Percentiles rank a stretch among this genome's conserved stretches.
These are phyloP conservation scores for Alternaria hordeiaustralica DNA, from an alignment of 2,329 filamentous ascomycete genomes.

Conservation along the genomic window DNA sequence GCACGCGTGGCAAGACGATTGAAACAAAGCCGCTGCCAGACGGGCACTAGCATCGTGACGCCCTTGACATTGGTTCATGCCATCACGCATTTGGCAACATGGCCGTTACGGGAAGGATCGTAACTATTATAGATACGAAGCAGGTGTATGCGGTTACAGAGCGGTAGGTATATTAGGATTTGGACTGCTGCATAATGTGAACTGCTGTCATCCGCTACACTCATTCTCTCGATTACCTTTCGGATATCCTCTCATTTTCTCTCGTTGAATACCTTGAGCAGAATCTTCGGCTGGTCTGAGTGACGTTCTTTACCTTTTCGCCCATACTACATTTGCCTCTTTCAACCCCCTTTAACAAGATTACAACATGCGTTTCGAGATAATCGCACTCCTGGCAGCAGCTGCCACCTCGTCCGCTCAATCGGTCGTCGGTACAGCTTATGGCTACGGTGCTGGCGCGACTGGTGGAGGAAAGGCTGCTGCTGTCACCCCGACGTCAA, in stretches of 20 bases:
- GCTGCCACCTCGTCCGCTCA: slow-evolving; percentile 27
- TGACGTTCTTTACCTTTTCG: slow-evolving; percentile 20
- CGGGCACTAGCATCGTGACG: not conserved
- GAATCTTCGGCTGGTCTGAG: slow-evolving; percentile 31
- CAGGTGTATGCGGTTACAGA: not conserved
- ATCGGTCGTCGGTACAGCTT: slow-evolving; percentile 30
- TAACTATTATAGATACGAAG: not conserved
- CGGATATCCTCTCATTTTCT: slow-evolving; percentile 14
- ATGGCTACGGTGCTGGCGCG: slow-evolving; percentile 31
- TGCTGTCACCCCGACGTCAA: slow-evolving; percentile 29
- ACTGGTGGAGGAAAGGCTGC: slow-evolving; percentile 33
- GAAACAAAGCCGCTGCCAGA: not conserved
- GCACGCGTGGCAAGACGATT: not conserved
- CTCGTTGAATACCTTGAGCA: slow-evolving; percentile 25
- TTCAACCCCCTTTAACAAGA: not conserved
- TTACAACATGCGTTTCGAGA: slow-evolving; percentile 27
- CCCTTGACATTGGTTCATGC: not conserved
- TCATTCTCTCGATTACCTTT: slow-evolving; percentile 8
- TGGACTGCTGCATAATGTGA: not conserved
- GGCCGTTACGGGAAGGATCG: not conserved
- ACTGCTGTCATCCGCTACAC: not conserved
- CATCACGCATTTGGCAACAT: not conserved
- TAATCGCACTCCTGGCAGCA: slow-evolving; percentile 20
- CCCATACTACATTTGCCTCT: not conserved
- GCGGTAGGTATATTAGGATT: not conserved